These are phyloP conservation scores for Colletotrichum destructivum DNA, from an alignment of 2,329 filamentous ascomycete genomes.

Conservation along the genomic window DNA sequence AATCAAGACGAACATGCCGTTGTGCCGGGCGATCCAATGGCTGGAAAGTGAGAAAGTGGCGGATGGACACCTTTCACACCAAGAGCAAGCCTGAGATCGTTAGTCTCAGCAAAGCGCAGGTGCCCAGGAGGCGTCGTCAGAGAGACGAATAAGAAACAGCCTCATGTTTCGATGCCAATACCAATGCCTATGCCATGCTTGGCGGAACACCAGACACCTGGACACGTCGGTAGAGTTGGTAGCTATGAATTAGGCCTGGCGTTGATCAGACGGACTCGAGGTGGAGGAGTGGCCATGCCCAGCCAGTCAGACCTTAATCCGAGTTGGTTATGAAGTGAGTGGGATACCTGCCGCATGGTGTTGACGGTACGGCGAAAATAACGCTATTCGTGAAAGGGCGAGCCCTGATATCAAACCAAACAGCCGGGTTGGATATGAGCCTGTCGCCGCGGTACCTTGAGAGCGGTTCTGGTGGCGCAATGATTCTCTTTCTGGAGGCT, in stretches of 20 bases:
- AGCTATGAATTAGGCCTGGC: not conserved
- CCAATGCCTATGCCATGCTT: slow-evolving; percentile 20
- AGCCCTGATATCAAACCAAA: slow-evolving; percentile 51
- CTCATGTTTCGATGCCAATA: slow-evolving; percentile 52
- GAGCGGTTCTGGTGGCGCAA: slow-evolving; percentile 21
- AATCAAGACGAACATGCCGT: slow-evolving; percentile 39
- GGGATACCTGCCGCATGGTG: no score
- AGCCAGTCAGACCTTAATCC: not conserved
- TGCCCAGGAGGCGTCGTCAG: slow-evolving; percentile 33
- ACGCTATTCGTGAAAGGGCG: slow-evolving; percentile 19
- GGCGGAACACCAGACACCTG: slow-evolving; percentile 6
- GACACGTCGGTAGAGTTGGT: slow-evolving; percentile 14
- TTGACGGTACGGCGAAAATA: not conserved
- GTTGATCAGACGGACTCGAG: slow-evolving; percentile 7
- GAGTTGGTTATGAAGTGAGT: not conserved
- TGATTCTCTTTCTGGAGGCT: slow-evolving; percentile 35
- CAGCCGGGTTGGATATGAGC: slow-evolving; percentile 42
- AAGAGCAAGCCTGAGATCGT: slow-evolving; percentile 5
- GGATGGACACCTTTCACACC: slow-evolving; percentile 7
- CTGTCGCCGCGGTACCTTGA: slow-evolving; percentile 21
- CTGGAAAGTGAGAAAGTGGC: not conserved
- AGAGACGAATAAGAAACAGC: slow-evolving; percentile 49
- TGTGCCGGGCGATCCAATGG: slow-evolving; percentile 18
- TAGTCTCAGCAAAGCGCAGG: slow-evolving; percentile 33
- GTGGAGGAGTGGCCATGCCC: not conserved